Base-by-base conservation (phyloP, 2,329 filamentous ascomycete species). In the Colletotrichum eremochloae region DNA sequence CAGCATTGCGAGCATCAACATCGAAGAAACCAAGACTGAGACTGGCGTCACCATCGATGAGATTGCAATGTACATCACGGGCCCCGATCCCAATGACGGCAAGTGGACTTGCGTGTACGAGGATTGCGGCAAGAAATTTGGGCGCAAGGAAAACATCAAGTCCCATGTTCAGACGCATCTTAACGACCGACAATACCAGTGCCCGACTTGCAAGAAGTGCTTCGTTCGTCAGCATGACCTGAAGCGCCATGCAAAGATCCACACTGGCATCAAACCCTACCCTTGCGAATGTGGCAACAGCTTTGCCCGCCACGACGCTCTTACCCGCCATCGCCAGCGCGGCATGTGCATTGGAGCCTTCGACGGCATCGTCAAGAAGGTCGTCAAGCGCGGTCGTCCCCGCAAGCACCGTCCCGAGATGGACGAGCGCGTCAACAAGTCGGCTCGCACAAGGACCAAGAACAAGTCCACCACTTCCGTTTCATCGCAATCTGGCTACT, bases 141-240 rank as follows among this genome's bases (percentile, higher is more conserved):
- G 95, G n/a, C 91, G 96, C 76, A 97, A 98, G 81, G 96, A 99
- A 82, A 98, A 99, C 83, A 98, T 98, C 86, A 97, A 97, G 81
- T 97, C 95, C 0, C 96, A 99, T 81, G 94, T 99, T 18, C 96
- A 99, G 83, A 99, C 96, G 4, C 96, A 99, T 82, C 91, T 99
- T 75, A 96, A 97, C 78, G 96, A 99, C 81, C 90, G 96, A 60
- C 96, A 98, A 80, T 99, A 94, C 84, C 92, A 94, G 81, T 99
- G 96, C 83, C 95, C 96, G 57, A 92, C 93, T 67, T 99, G 96
- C 85, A 88, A 93, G 64, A 98, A 98, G 84, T 96, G 95, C 83
- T 99, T 99, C 80, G 96, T 98, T 53, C 92, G 96, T 48, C 95
- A 97, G 78, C 96, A 99, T 81, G 96, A 99, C 81, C 90, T 98